Conservation (phyloP, 352 stramenopile genomes). For the Globisporangium carolinianum region DNA sequence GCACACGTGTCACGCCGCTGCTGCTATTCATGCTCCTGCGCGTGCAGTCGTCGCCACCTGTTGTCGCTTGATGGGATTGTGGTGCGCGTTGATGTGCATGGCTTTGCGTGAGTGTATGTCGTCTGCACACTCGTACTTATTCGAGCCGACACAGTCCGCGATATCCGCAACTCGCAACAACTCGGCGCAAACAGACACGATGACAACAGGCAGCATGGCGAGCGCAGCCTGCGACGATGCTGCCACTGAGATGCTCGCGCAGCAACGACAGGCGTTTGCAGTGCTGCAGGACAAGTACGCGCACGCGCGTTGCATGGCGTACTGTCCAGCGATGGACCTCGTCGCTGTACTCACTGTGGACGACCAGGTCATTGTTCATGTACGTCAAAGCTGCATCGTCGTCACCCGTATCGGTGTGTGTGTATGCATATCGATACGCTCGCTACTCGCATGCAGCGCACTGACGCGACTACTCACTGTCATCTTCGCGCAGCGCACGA, state of each 20-base stretch:
- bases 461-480: background rate
- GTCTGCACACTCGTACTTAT: background rate
- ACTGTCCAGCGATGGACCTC: slow-evolving; percentile 77
- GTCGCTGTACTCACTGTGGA: slow-evolving; percentile 63
- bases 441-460: too few relatives aligned
- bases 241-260: too few relatives aligned
- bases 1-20: background rate
- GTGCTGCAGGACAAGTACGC: slow-evolving; percentile 71
- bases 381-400: slow-evolving; percentile 19
- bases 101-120: background rate
- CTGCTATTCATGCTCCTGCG: background rate
- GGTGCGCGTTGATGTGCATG: background rate
- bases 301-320: slow-evolving; percentile 34
- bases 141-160: background rate
- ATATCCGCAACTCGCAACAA: too few relatives aligned
- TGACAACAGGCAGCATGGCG: too few relatives aligned
- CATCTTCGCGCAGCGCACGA: slow-evolving; percentile 34
- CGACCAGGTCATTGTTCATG: slow-evolving; percentile 63
- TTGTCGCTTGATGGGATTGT: too few relatives aligned
- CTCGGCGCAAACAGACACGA: too few relatives aligned
- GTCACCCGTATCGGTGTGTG: too few relatives aligned
- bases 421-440: too few relatives aligned
- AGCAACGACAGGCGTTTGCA: slow-evolving; percentile 26
- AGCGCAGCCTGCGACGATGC: too few relatives aligned
- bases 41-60: too few relatives aligned